phyloP scores from a whole-genome alignment of 78 protist species.

The Salpingoeca rosetta region DNA sequence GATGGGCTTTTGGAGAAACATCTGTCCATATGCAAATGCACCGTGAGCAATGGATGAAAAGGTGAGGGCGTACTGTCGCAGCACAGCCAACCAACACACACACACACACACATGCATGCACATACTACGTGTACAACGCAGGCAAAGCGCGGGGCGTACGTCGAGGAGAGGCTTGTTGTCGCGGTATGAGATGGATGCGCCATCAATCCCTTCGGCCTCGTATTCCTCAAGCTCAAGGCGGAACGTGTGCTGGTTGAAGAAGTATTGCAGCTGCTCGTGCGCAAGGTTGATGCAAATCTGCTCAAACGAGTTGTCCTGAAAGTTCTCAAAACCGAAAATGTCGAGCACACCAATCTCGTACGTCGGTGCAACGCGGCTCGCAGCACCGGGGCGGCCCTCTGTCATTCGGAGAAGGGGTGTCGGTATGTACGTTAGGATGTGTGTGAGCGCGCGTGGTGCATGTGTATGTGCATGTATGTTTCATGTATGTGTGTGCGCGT shows the following conservation, averaged over 20 bases:
- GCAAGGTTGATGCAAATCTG: constrained; percentile 92
- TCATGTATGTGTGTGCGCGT: no score
- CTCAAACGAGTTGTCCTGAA: constrained; percentile 76
- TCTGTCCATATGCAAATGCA: no score
- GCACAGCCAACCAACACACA: no score
- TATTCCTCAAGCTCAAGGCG: constrained; percentile 84
- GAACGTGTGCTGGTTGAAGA: constrained; percentile 93
- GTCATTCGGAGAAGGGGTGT: no score
- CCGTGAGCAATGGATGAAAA: no score
- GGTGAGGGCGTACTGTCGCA: no score
- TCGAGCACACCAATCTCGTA: constrained; percentile 78
- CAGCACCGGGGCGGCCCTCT: not conserved
- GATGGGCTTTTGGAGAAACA: constrained; percentile 21
- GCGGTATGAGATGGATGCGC: constrained; percentile 61
- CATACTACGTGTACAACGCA: no score
- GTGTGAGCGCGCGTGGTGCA: no score
- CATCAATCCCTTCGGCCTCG: constrained; percentile 69
- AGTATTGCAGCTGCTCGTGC: constrained; percentile 94
- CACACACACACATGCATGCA: no score
- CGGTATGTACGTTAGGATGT: not conserved
- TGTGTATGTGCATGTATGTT: no score
- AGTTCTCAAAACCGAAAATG: constrained; percentile 94
- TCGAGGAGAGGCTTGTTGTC: not conserved
- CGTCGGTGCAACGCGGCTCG: not conserved
- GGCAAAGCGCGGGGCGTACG: no score